Evolutionary conservation across 495 filamentous ascomycete genomes (phyloP), one percentile per base, ranked within the genome.

Genomic region (Penicillium waksmanii): DNA sequence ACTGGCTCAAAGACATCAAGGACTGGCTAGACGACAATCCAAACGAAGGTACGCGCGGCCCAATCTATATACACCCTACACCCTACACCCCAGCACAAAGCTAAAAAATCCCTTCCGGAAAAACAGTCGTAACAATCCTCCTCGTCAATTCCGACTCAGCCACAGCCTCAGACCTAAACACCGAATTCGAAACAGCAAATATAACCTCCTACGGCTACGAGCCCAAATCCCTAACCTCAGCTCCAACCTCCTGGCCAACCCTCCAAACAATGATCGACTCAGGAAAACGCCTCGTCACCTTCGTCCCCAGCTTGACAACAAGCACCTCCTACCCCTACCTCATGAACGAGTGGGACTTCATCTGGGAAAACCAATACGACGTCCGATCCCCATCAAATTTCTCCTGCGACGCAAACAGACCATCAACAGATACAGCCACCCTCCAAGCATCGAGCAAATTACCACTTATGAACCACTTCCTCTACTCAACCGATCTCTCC

Each of bases 321-420:
- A 78, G 80, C 52, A 64, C 74, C 10, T 56, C 63, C 1, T 80
- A 84, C 57, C 81, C 86, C 0, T 92, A 90, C 77, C 83, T 93
- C 7, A 77, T 91, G 53, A 82, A 90, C 68, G 83, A 93, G 71
- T 93, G 90, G 71, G 80, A 74, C 46, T 89, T 87, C 66, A 75
- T 92, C 70, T 93, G 88, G 83, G 90, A 94, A 71, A 91, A 88
- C 23, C 82, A 83, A 0, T 94, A 89, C 74, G 88, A 91, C 57
- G 87, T 87, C 11, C 79, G 77, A 23, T 77, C 85, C 55, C 64
- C 77, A 1, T 80, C 69, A 2, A 90, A 90, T 69, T 91, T 89
- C 57, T 75, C 77, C 51, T 93, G 90, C 67, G 75, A 67, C 1
- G 82, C 89, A 23, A 80, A 92, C 57, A 83, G 90, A 1, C 90